Conservation (phyloP, 2,329 filamentous ascomycete genomes). For the Pezicula radicicola region DNA sequence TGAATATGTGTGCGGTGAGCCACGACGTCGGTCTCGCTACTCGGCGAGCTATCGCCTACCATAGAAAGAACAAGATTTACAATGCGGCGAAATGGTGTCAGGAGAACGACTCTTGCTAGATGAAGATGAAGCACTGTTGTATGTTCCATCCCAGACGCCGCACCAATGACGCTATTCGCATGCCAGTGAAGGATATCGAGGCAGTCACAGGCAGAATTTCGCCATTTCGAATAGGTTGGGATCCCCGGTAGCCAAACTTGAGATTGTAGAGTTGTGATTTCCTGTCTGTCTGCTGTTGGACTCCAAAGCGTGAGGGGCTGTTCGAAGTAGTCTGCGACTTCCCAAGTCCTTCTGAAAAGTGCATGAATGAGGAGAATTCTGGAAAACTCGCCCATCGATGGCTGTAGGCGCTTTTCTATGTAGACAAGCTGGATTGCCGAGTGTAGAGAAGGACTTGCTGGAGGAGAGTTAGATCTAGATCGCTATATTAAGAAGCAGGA, state of each 20-base stretch:
- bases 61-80: conserved; percentile 11
- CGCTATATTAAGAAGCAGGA: conserved; percentile 6
- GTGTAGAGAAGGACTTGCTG: conserved; percentile 33
- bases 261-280: conserved; percentile 27
- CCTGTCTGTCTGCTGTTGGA: conserved; percentile 37
- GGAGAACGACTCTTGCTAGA: conserved; percentile 36
- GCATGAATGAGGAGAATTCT: conserved; percentile 46
- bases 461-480: not conserved
- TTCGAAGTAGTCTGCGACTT: conserved; percentile 41
- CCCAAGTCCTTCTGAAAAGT: conserved; percentile 46
- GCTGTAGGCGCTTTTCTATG: conserved; percentile 42
- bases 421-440: conserved; percentile 43
- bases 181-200: conserved; percentile 41
- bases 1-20: conserved; percentile 31
- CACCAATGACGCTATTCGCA: conserved; percentile 36
- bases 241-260: conserved; percentile 43
- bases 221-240: conserved; percentile 43
- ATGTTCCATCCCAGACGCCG: conserved; percentile 37
- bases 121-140: conserved; percentile 40
- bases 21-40: conserved; percentile 19
- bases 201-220: conserved; percentile 38
- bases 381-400: conserved; percentile 44
- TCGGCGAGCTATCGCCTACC: not conserved
- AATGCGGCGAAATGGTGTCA: conserved; percentile 31
- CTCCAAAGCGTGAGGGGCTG: conserved; percentile 43